These are phyloP conservation scores for Erodium maritimum DNA, from an alignment of 345 rosid genomes.

Conservation along the genomic window DNA sequence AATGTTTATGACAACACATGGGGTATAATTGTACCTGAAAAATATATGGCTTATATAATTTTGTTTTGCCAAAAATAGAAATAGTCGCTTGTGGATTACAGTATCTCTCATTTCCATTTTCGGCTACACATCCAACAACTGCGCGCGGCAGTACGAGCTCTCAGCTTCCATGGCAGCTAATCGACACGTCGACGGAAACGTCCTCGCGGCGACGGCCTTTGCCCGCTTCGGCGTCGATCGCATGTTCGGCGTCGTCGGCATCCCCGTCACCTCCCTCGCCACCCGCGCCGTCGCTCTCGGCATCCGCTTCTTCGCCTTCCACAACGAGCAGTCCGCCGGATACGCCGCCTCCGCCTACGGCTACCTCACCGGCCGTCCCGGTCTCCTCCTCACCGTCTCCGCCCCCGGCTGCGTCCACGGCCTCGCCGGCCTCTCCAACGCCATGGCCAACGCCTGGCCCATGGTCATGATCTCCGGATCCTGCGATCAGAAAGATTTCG, in stretches of 20 bases:
- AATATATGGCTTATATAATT: no score
- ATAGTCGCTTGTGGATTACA: no score
- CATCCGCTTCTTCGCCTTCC: conserved; percentile 85
- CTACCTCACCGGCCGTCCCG: conserved; percentile 77
- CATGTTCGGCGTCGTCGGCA: conserved; percentile 96
- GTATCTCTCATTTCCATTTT: no score
- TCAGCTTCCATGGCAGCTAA: conserved; percentile 33
- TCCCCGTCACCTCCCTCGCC: conserved; percentile 88
- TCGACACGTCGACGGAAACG: conserved; percentile 50
- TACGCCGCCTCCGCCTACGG: conserved; percentile 97
- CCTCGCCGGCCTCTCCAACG: conserved; percentile 82
- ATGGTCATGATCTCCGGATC: conserved; percentile 94
- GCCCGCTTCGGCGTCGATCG: conserved; percentile 64
- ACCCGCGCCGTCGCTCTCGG: conserved; percentile 69
- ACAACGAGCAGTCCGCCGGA: conserved; percentile 98
- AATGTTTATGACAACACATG: no score
- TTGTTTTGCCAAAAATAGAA: no score
- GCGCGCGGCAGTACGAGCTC: no score
- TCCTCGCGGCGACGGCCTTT: conserved; percentile 53
- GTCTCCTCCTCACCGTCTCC: conserved; percentile 76
- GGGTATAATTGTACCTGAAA: no score
- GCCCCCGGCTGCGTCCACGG: conserved; percentile 99
- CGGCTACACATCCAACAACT: no score
- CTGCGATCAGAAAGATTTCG: conserved; percentile 64
- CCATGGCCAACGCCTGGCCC: conserved; percentile 85